A percentile compares a stretch with the other conserved stretches of the same genome.
Conservation (phyloP, 2,329 filamentous ascomycete species). For the Venturia pyrina region DNA sequence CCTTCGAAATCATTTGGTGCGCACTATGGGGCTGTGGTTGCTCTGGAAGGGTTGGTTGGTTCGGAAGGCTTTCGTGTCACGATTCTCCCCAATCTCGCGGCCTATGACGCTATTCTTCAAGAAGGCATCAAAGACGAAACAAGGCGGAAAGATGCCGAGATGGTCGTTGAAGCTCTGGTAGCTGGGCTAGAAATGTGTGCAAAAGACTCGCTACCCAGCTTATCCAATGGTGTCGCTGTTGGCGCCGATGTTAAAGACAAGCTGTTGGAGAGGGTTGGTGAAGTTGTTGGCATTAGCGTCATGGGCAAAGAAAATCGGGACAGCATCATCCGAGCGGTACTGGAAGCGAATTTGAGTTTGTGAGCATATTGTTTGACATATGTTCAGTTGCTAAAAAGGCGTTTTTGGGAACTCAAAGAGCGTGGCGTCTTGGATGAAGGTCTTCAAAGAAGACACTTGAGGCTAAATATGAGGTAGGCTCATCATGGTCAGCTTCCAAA, state of each 20-base stretch:
- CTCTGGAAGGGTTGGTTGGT: slow-evolving; percentile 68
- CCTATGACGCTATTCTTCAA: slow-evolving; percentile 51
- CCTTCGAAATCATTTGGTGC: slow-evolving; percentile 71
- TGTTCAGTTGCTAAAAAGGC: not conserved
- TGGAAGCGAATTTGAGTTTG: slow-evolving; percentile 25
- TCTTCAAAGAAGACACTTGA: not conserved
- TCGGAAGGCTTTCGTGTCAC: slow-evolving; percentile 52
- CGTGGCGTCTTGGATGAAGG: not conserved
- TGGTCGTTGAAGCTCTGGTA: slow-evolving; percentile 48
- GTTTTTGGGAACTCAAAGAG: not conserved
- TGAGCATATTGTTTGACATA: slow-evolving; percentile 11
- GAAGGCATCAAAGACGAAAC: slow-evolving; percentile 45
- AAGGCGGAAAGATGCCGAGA: slow-evolving; percentile 49
- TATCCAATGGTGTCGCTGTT: slow-evolving; percentile 30
- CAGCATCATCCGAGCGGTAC: slow-evolving; percentile 26
- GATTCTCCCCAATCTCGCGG: slow-evolving; percentile 55
- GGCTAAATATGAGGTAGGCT: not conserved
- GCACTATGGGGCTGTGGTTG: slow-evolving; percentile 80
- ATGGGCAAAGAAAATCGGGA: slow-evolving; percentile 27
- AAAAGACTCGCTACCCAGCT: slow-evolving; percentile 27
- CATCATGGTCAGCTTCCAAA: not conserved
- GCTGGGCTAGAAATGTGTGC: slow-evolving; percentile 45
- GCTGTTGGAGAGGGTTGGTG: slow-evolving; percentile 34
- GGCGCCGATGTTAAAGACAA: slow-evolving; percentile 30
- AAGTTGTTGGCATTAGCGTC: slow-evolving; percentile 31